Conservation (phyloP, 768 basidiomycete genomes). For the Paxillus ammoniavirescens region DNA sequence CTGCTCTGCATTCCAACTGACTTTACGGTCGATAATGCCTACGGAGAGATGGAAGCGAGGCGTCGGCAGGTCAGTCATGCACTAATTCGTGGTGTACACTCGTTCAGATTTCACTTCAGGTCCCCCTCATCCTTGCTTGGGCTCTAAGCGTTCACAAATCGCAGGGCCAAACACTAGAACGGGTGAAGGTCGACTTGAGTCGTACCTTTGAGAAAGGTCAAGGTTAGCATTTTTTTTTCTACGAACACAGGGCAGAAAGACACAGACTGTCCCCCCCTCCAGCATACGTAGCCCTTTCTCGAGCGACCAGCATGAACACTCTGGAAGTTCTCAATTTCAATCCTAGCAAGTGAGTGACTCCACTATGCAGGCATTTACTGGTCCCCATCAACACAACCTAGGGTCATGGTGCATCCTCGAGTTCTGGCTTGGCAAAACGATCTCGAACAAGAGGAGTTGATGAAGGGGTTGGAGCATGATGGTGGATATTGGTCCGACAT, state of each 20-base stretch:
- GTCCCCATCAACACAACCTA: conserved; percentile 23
- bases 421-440: conserved; percentile 58
- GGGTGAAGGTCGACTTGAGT: conserved; percentile 77
- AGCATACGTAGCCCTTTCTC: conserved; percentile 75
- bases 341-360: conserved; percentile 46
- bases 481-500: conserved; percentile 24
- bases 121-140: conserved; percentile 76
- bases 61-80: conserved; percentile 50
- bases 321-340: conserved; percentile 68
- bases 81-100: not conserved
- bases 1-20: conserved; percentile 52
- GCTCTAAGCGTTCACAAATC: conserved; percentile 87
- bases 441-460: conserved; percentile 18
- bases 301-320: conserved; percentile 64
- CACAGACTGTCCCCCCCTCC: not conserved
- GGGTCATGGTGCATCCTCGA: conserved; percentile 62
- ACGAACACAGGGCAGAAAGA: not conserved
- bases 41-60: conserved; percentile 56
- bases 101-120: conserved; percentile 31
- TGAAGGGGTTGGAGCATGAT: conserved; percentile 11
- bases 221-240: conserved; percentile 40
- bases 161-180: conserved; percentile 85
- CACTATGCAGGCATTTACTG: not conserved
- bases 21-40: conserved; percentile 63
- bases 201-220: conserved; percentile 80